Evolutionary conservation across 2,329 filamentous ascomycete species (phyloP).

Genomic region (Alternaria sp.): DNA sequence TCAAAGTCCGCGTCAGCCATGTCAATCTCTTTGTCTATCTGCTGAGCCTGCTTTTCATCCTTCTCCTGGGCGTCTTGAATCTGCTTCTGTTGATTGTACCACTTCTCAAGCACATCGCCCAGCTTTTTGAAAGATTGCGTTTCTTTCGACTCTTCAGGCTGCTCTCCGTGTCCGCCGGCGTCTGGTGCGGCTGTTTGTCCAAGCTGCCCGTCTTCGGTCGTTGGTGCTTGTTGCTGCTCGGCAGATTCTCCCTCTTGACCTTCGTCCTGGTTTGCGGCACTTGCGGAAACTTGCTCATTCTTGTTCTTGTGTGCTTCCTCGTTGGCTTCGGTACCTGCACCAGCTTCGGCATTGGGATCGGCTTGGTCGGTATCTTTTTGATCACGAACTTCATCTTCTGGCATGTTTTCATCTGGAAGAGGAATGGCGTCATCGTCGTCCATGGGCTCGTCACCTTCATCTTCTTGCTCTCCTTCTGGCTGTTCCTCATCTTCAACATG

Average conservation of each 20-base stretch:
- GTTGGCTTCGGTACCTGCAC: slow-evolving; percentile 71
- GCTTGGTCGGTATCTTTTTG: slow-evolving; percentile 61
- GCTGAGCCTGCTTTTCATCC: slow-evolving; percentile 60
- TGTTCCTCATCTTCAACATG: slow-evolving; percentile 52
- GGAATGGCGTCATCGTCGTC: slow-evolving; percentile 50
- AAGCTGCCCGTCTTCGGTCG: slow-evolving; percentile 68
- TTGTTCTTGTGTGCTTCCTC: slow-evolving; percentile 63
- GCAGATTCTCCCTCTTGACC: slow-evolving; percentile 72
- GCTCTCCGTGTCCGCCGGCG: slow-evolving; percentile 49
- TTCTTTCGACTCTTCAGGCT: slow-evolving; percentile 54
- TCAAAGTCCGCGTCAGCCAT: slow-evolving; percentile 87
- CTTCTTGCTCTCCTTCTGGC: slow-evolving; percentile 57
- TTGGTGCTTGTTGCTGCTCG: slow-evolving; percentile 69
- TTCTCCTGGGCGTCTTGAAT: slow-evolving; percentile 65
- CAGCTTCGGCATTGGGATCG: slow-evolving; percentile 66
- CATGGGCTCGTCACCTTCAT: slow-evolving; percentile 59
- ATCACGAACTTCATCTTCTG: slow-evolving; percentile 57
- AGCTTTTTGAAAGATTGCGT: slow-evolving; percentile 90
- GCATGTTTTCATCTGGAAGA: slow-evolving; percentile 61
- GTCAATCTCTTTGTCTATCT: slow-evolving; percentile 68
- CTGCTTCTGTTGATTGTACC: slow-evolving; percentile 87
- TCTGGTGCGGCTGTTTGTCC: slow-evolving; percentile 48
- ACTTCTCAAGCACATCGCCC: slow-evolving; percentile 89
- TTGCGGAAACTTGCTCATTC: slow-evolving; percentile 67
- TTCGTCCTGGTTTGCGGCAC: slow-evolving; percentile 68